Percentiles rank a stretch among this genome's conserved stretches.
These are phyloP conservation scores for Sporothrix brasiliensis DNA, from an alignment of 2,329 filamentous ascomycete species.

Conservation along the genomic window DNA sequence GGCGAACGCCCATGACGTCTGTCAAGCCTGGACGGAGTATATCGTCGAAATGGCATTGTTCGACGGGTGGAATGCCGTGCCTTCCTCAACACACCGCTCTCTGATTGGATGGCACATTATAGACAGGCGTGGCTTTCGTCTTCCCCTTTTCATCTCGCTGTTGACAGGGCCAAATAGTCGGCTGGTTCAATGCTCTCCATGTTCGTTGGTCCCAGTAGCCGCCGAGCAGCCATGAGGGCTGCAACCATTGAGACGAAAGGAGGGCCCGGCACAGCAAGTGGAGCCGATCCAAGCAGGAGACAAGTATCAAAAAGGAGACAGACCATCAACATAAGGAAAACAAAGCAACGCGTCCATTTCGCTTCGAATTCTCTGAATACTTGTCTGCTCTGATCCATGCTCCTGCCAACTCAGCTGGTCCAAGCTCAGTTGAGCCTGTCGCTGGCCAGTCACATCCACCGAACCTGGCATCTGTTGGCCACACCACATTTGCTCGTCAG, in stretches of 20 bases:
- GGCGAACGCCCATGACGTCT: not conserved
- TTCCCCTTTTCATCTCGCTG: slow-evolving; percentile 20
- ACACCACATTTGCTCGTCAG: not conserved
- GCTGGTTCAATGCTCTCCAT: not conserved
- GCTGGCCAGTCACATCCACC: not conserved
- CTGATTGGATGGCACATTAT: slow-evolving; percentile 1
- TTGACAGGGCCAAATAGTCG: not conserved
- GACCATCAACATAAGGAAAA: not conserved
- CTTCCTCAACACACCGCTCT: not conserved
- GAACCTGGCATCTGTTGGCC: not conserved
- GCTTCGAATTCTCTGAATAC: not conserved
- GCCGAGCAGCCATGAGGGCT: slow-evolving; percentile 16
- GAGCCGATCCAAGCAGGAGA: not conserved
- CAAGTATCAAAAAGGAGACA: not conserved
- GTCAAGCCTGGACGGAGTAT: not conserved
- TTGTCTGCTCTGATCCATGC: not conserved
- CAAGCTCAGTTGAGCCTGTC: not conserved
- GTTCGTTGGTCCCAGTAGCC: slow-evolving; percentile 18
- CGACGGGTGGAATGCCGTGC: slow-evolving; percentile 9
- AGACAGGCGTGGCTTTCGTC: not conserved
- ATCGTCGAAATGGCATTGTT: slow-evolving; percentile 10
- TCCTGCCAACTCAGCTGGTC: not conserved
- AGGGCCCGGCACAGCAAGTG: not conserved
- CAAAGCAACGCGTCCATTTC: too few relatives aligned
- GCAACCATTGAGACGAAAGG: slow-evolving; percentile 5